Conservation (phyloP, 2,329 filamentous ascomycete genomes). For the Immersiporthe knoxdaviesiana region DNA sequence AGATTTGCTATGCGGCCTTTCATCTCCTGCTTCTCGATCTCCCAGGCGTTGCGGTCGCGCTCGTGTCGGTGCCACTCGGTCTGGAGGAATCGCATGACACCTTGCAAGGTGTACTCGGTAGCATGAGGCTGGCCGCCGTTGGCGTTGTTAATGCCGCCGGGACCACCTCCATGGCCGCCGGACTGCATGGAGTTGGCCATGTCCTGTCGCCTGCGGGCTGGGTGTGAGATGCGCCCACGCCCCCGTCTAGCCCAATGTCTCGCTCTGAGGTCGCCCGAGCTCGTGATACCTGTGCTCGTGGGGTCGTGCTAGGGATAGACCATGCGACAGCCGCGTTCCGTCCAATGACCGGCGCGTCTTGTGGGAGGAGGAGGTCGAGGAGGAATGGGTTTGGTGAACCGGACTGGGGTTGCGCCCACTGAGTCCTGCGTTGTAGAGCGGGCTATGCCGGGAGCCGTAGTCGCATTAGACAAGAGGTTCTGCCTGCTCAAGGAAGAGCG, state of each 20-base stretch:
- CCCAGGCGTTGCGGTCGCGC: conserved; percentile 96
- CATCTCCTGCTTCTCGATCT: conserved; percentile 99
- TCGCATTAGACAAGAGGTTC: conserved; percentile 17
- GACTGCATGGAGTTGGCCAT: conserved; percentile 29
- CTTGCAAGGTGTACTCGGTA: conserved; percentile 66
- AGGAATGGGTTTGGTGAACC: background rate
- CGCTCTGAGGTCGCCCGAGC: conserved; percentile 10
- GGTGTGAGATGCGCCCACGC: conserved; percentile 21
- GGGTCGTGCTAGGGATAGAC: conserved; percentile 12
- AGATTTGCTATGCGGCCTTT: conserved; percentile 94
- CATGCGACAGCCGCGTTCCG: conserved; percentile 19
- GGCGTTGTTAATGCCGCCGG: conserved; percentile 27
- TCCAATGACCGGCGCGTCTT: conserved; percentile 21
- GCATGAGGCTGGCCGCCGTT: conserved; percentile 55
- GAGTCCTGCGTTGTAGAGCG: conserved; percentile 19
- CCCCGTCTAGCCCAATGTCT: conserved; percentile 10
- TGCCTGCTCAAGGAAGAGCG: background rate
- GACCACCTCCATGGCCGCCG: conserved; percentile 26
- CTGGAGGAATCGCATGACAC: conserved; percentile 98
- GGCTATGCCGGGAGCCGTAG: conserved; percentile 12
- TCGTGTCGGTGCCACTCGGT: conserved; percentile 99
- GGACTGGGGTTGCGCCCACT: conserved; percentile 7
- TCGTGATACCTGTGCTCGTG: conserved; percentile 1
- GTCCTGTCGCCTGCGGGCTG: conserved; percentile 12
- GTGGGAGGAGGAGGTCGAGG: background rate